phyloP scores from a whole-genome alignment of 495 filamentous ascomycete species.

The Penicillium mononematosum region DNA sequence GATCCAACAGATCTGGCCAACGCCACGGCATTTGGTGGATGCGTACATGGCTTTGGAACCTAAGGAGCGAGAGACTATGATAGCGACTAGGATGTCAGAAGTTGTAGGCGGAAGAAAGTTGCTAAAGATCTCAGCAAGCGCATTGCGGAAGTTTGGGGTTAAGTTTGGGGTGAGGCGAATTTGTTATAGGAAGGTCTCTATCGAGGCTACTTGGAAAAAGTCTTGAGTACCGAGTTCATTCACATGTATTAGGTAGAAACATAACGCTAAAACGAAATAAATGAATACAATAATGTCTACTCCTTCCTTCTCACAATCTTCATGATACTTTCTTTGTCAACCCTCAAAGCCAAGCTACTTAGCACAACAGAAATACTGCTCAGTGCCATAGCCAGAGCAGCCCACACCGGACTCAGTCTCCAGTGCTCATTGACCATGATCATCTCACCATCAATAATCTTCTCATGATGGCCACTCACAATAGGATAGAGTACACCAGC shows the following conservation, averaged over 20 bases:
- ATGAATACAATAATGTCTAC: not conserved
- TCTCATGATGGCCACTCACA: slow-evolving; percentile 48
- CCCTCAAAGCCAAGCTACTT: slow-evolving; percentile 67
- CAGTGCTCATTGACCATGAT: slow-evolving; percentile 38
- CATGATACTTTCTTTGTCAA: slow-evolving; percentile 31
- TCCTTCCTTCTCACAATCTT: slow-evolving; percentile 20
- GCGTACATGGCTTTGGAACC: slow-evolving; percentile 59
- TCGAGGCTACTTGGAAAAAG: not conserved
- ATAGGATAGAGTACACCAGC: slow-evolving; percentile 79
- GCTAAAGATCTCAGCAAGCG: slow-evolving; percentile 61
- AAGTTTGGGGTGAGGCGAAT: slow-evolving; percentile 61
- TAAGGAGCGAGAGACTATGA: slow-evolving; percentile 49
- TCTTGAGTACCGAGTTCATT: slow-evolving; percentile 1
- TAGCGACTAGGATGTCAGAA: slow-evolving; percentile 51
- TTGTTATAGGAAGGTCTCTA: slow-evolving; percentile 10
- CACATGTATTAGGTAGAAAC: not conserved
- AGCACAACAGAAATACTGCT: slow-evolving; percentile 78
- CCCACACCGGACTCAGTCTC: slow-evolving; percentile 79
- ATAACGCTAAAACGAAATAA: not conserved
- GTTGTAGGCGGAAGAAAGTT: slow-evolving; percentile 68
- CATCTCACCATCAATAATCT: slow-evolving; percentile 24
- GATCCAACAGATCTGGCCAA: slow-evolving; percentile 73
- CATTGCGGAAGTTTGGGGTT: slow-evolving; percentile 75
- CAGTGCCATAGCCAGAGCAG: slow-evolving; percentile 80
- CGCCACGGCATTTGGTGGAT: slow-evolving; percentile 65